A percentile compares a stretch with the other conserved stretches of the same genome.
Conservation (phyloP, 2,329 filamentous ascomycete species). For the Trichoderma pleuroti region DNA sequence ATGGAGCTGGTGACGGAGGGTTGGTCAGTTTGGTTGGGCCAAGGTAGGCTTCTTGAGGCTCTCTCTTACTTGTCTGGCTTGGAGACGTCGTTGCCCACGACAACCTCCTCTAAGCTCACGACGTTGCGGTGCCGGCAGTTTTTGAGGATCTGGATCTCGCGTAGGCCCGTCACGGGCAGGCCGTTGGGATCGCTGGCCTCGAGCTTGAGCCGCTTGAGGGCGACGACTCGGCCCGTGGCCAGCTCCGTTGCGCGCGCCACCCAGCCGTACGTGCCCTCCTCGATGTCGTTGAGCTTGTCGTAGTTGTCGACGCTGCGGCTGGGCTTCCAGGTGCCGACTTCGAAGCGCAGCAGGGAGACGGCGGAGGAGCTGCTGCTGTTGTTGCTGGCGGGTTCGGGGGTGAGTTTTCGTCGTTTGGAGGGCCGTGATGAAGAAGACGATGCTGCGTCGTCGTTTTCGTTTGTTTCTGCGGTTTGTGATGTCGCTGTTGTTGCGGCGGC, state of each 20-base stretch:
- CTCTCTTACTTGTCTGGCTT: conserved; percentile 49
- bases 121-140: conserved; percentile 79
- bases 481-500: not conserved
- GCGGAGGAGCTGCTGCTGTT: conserved; percentile 18
- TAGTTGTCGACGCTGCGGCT: conserved; percentile 82
- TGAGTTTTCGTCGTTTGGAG: conserved; percentile 60
- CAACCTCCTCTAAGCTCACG: conserved; percentile 77
- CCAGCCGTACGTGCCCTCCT: conserved; percentile 94
- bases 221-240: conserved; percentile 74
- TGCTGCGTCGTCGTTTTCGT: conserved; percentile 20
- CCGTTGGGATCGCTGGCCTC: conserved; percentile 70
- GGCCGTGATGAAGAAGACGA: conserved; percentile 40
- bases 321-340: conserved; percentile 61
- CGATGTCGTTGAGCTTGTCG: conserved; percentile 91
- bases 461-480: not conserved
- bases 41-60: not conserved
- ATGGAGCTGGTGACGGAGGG: conserved; percentile 52
- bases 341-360: conserved; percentile 62
- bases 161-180: conserved; percentile 84
- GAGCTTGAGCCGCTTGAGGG: conserved; percentile 90
- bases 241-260: conserved; percentile 79
- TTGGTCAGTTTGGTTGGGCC: not conserved
- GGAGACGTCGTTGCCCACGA: conserved; percentile 63
- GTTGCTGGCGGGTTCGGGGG: conserved; percentile 39
- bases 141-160: conserved; percentile 89